These are phyloP conservation scores for Melastoma candidum DNA, from an alignment of 441 rosid species.

Conservation along the genomic window DNA sequence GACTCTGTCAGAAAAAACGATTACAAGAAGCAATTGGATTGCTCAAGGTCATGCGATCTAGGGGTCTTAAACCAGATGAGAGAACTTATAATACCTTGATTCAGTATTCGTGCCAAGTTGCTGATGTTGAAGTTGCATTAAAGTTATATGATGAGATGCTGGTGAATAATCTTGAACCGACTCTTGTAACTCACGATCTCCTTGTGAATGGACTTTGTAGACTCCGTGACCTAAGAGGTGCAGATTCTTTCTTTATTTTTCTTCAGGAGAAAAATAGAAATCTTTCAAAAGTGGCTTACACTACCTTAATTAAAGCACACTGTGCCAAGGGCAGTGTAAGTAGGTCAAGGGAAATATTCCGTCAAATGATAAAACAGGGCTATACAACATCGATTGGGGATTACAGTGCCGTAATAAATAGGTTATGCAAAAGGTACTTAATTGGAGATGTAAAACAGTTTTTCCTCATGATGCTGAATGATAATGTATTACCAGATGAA, in stretches of 20 bases:
- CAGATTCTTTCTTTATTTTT: constrained; percentile 38
- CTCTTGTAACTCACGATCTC: constrained; percentile 48
- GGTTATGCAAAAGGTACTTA: constrained; percentile 50
- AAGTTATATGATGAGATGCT: constrained; percentile 37
- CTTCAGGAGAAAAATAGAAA: constrained; percentile 32
- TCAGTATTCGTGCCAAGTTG: constrained; percentile 39
- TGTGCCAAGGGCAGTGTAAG: constrained; percentile 56
- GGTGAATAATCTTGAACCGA: constrained; percentile 37
- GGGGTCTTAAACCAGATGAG: constrained; percentile 55
- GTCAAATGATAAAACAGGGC: constrained; percentile 46
- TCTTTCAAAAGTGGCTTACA: constrained; percentile 50
- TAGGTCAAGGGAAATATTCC: constrained; percentile 28
- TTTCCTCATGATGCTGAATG: constrained; percentile 44
- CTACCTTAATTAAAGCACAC: constrained; percentile 62
- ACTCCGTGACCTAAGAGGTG: constrained; percentile 33
- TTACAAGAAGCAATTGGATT: constrained; percentile 38
- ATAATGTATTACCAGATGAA: constrained; percentile 45
- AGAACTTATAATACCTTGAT: constrained; percentile 60
- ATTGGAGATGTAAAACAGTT: constrained; percentile 34
- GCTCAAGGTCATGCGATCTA: constrained; percentile 39
- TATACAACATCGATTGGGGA: constrained; percentile 49
- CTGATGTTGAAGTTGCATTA: constrained; percentile 34
- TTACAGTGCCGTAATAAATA: constrained; percentile 56
- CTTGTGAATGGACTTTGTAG: constrained; percentile 54
- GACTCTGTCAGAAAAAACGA: constrained; percentile 46